Evolutionary conservation across 257 asterid genomes (phyloP).

Genomic region (Nicotiana benthamiana): DNA sequence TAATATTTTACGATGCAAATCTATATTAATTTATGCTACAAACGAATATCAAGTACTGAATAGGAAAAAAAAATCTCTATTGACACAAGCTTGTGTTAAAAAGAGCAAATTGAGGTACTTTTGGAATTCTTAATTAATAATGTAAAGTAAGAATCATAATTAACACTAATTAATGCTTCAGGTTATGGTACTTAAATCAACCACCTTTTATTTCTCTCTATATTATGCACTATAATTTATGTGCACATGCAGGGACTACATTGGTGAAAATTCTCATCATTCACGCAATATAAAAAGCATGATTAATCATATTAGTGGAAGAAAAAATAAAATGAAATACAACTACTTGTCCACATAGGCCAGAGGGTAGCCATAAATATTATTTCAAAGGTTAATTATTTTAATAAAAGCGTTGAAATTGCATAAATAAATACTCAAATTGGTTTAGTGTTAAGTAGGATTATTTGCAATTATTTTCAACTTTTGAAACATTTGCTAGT

Average conservation of each 20-base stretch:
- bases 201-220: background rate
- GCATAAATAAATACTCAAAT: background rate
- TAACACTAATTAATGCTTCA: background rate
- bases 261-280: background rate
- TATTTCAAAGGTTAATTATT: background rate
- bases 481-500: background rate
- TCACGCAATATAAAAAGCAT: background rate
- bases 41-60: too few species aligned
- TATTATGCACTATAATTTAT: background rate
- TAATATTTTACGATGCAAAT: too few species aligned
- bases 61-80: too few species aligned
- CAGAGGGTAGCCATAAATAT: background rate
- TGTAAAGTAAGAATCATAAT: background rate
- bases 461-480: background rate
- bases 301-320: background rate
- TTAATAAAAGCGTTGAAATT: background rate
- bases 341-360: background rate
- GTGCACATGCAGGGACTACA: background rate
- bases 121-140: background rate
- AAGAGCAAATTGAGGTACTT: background rate
- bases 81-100: too few species aligned
- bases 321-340: background rate
- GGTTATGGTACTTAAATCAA: background rate
- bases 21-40: too few species aligned
- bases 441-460: background rate